Base-by-base conservation (phyloP, 768 basidiomycete species). In the Naganishia randhawae region DNA sequence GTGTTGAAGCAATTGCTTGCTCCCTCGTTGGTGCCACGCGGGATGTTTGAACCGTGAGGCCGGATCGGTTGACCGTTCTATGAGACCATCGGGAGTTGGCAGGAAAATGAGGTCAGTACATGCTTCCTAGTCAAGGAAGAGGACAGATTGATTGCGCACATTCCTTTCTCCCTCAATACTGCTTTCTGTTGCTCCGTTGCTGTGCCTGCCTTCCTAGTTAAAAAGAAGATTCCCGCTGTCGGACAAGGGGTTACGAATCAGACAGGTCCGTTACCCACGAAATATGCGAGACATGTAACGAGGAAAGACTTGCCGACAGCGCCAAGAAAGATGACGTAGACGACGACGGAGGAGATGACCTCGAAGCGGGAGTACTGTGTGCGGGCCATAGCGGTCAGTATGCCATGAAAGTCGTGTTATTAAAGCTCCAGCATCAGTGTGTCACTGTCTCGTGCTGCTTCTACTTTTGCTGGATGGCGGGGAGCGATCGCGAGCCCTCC, bases 1-100 rank as follows among this genome's bases (percentile, higher is more conserved):
- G 57, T 41, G 57, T 61, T 2, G 57, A 61, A 9, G 57, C 35
- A n/a, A 61, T 61, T 25, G n/a, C n/a, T 61, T 61, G 35, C 29
- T 39, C 37, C 27, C 37, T 37, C 16, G 57, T 25, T 42, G 57
- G 57, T 22, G 57, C 57, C 25, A 41, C 57, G 25, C 57, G 57
- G 19, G 57, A 39, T 29, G 57, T 61, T 22, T 61, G 57, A 22
- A 61, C 22, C 14, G 16, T 37, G n/a, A 61, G 17, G 3, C 57
- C 57, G 10, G 57, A 41, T 27, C 57, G 37, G 11, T 10, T 61
- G 57, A 61, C 25, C 3, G 37, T 61, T 22, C 57, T 61, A 39
- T 33, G 29, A 29, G 27, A 3, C n/a, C 45, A 11, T n/a, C 3
- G n/a, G 25, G 25, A 22, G n/a, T n/a, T 11, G 11, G 25, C 7